A percentile compares a stretch with the other conserved stretches of the same genome.
Evolutionary conservation across 1,284 basidiomycete species (phyloP).

Genomic region (Earliella scabrosa): DNA sequence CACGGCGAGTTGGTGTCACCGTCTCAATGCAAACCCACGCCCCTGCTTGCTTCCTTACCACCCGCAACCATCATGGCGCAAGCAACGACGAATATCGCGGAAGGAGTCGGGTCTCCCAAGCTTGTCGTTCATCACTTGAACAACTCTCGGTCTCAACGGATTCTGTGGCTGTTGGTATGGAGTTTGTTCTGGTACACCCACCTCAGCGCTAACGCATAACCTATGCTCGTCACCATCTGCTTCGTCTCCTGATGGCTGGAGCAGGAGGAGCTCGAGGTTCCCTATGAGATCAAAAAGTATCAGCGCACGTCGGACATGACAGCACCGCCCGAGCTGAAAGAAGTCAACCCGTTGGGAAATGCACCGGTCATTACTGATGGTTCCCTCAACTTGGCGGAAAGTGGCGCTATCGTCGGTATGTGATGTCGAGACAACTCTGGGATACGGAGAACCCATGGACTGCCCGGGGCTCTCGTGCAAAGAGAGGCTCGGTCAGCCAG

Average conservation of each 20-base stretch:
- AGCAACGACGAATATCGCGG: neutral
- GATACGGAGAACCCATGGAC: neutral
- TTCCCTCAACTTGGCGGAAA: conserved; percentile 38
- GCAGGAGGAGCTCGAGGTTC: conserved; percentile 55
- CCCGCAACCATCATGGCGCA: conserved; percentile 20
- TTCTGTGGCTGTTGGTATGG: conserved; percentile 57
- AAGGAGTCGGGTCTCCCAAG: conserved; percentile 6
- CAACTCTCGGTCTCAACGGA: conserved; percentile 54
- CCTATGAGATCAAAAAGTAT: conserved; percentile 54
- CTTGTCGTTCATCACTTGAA: conserved; percentile 54
- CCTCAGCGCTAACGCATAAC: neutral
- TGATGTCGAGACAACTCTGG: neutral
- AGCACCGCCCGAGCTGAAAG: conserved; percentile 43
- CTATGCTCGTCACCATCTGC: conserved; percentile 1
- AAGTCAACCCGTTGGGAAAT: conserved; percentile 37
- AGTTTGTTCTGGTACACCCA: neutral
- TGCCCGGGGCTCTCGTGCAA: neutral
- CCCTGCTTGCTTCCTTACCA: conserved; percentile 4
- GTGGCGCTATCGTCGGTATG: conserved; percentile 39
- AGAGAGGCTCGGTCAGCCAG: neutral
- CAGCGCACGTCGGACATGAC: conserved; percentile 39
- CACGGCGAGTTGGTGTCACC: too few relatives aligned
- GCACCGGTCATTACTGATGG: conserved; percentile 42
- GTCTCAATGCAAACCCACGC: too few relatives aligned
- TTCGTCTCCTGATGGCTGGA: conserved; percentile 7